A percentile compares a stretch with the other conserved stretches of the same genome.
Conservation (phyloP, 805 yeast genomes). For the Wickerhamiella cacticola region DNA sequence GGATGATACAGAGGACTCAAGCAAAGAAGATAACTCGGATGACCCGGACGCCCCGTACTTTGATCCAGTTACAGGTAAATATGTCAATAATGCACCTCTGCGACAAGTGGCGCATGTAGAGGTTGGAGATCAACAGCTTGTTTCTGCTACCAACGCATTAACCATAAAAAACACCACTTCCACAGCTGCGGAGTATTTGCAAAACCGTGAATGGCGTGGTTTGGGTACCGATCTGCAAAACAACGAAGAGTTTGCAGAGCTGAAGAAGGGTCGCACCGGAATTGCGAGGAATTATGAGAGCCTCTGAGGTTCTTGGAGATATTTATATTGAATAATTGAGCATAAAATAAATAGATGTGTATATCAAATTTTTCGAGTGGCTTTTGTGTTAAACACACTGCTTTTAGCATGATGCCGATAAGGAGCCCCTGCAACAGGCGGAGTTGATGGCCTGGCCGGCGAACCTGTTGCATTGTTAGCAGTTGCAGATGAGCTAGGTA, state of each 20-base stretch:
- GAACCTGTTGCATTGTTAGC: neutral
- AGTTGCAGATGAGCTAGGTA: neutral
- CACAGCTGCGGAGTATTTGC: conserved; percentile 71
- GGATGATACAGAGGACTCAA: conserved; percentile 18
- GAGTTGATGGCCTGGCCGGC: neutral
- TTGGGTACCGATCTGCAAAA: conserved; percentile 47
- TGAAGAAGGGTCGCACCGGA: conserved; percentile 77
- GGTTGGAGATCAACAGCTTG: conserved; percentile 36
- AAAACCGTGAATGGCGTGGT: conserved; percentile 71
- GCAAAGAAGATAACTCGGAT: conserved; percentile 22
- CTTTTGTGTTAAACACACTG: neutral
- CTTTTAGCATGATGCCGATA: neutral
- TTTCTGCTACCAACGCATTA: conserved; percentile 30
- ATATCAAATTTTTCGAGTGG: neutral
- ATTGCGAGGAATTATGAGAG: conserved; percentile 70
- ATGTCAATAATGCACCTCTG: conserved; percentile 62
- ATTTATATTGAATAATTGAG: neutral
- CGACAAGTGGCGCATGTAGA: conserved; percentile 54
- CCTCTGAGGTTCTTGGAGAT: neutral
- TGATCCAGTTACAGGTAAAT: conserved; percentile 77
- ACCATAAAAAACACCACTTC: conserved; percentile 70
- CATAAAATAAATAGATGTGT: neutral
- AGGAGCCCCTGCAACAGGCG: neutral
- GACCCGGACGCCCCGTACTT: conserved; percentile 67
- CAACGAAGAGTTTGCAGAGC: conserved; percentile 52